Percentiles rank a stretch among this genome's conserved stretches.
Conservation (phyloP, 2,329 filamentous ascomycete genomes). For the Scedosporium boydii region DNA sequence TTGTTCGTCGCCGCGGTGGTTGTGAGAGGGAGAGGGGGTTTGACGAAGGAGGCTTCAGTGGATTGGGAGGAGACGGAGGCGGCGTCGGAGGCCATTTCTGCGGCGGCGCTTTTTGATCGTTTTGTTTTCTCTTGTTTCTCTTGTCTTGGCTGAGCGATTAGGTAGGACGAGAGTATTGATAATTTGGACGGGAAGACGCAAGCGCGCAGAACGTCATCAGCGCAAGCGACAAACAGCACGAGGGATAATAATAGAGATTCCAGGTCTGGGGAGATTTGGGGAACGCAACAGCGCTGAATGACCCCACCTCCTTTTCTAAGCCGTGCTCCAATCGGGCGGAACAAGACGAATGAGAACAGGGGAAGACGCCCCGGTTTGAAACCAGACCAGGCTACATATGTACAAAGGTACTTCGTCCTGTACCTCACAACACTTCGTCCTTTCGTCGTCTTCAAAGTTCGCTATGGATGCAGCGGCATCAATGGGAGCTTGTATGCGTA, state of each 20-base stretch:
- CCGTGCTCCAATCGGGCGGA: not conserved
- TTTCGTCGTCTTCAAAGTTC: too few relatives aligned
- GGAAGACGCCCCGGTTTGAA: not conserved
- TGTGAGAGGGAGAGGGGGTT: not conserved
- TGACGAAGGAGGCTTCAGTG: not conserved
- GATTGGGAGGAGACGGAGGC: conserved; percentile 2
- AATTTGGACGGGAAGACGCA: not conserved
- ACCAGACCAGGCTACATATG: too few relatives aligned
- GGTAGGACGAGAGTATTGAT: not conserved
- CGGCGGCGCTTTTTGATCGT: not conserved
- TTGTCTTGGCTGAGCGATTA: not conserved
- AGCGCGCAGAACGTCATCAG: too few relatives aligned
- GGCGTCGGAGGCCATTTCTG: conserved; percentile 1
- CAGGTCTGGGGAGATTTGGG: not conserved
- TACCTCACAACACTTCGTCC: too few relatives aligned
- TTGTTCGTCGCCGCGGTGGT: not conserved
- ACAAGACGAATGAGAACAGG: not conserved
- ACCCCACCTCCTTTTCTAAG: not conserved
- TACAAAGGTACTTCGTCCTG: too few relatives aligned
- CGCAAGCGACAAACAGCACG: too few relatives aligned
- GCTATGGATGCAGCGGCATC: too few relatives aligned
- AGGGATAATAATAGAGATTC: too few relatives aligned
- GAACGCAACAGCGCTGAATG: not conserved
- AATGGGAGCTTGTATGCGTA: too few relatives aligned
- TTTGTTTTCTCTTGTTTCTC: not conserved